Percentiles rank a stretch among this genome's conserved stretches.
Evolutionary conservation across 176 grass and related monocot genomes (phyloP).

Genomic region (Oryza brachyantha): DNA sequence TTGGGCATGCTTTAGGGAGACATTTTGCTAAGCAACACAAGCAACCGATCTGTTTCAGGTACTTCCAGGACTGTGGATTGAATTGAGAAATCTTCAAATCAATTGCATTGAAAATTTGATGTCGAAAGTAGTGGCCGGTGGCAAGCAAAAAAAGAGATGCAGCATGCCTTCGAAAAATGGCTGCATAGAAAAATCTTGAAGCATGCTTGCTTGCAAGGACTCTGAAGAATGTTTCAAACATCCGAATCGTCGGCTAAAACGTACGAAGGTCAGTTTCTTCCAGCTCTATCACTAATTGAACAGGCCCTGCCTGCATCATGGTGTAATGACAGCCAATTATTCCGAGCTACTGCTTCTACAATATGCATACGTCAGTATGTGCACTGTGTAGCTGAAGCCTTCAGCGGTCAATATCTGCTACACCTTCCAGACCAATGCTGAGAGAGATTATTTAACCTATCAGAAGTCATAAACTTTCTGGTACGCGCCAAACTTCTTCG

Average conservation of each 20-base stretch:
- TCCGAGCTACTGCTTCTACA: neutral
- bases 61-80: neutral
- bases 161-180: slow-evolving; percentile 22
- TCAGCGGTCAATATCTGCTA: slow-evolving; percentile 13
- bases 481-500: neutral
- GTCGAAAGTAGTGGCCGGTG: neutral
- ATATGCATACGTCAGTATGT: neutral
- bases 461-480: neutral
- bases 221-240: slow-evolving; percentile 19
- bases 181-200: neutral
- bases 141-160: neutral
- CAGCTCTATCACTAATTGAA: neutral
- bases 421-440: neutral
- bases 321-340: slow-evolving; percentile 20
- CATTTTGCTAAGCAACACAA: neutral
- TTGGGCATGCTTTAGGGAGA: neutral
- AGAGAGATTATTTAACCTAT: neutral
- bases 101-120: neutral
- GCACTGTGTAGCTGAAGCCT: neutral
- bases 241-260: neutral
- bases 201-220: slow-evolving; percentile 21
- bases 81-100: slow-evolving; percentile 17
- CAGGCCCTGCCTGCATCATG: slow-evolving; percentile 23
- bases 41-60: slow-evolving; percentile 4
- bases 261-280: neutral